These are phyloP conservation scores for Pseudogymnoascus sp. DNA, from an alignment of 2,329 filamentous ascomycete species.

Conservation along the genomic window DNA sequence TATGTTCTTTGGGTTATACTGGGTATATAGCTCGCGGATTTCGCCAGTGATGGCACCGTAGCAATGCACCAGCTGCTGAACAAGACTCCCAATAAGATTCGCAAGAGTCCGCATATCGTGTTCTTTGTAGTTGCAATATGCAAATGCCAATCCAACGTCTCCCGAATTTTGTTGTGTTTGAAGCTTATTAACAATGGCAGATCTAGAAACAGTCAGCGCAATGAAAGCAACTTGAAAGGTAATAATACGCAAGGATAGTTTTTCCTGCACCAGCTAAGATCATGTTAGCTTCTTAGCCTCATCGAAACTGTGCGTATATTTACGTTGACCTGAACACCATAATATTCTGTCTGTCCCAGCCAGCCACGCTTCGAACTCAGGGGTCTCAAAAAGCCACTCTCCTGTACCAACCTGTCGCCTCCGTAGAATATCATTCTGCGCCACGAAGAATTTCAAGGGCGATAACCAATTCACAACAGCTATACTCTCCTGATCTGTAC, in stretches of 20 bases:
- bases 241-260: neutral
- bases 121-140: constrained; percentile 32
- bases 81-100: constrained; percentile 18
- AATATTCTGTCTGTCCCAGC: neutral
- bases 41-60: neutral
- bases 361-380: neutral
- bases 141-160: constrained; percentile 26
- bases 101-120: constrained; percentile 22
- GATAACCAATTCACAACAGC: neutral
- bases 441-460: neutral
- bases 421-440: neutral
- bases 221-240: neutral
- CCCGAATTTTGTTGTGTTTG: neutral
- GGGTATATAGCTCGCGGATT: neutral
- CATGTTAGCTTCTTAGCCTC: neutral
- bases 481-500: neutral
- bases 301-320: neutral
- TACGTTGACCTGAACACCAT: neutral
- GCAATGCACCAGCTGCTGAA: constrained; percentile 24
- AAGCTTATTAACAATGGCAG: constrained; percentile 11
- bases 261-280: neutral
- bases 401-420: neutral
- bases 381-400: neutral
- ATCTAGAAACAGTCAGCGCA: neutral
- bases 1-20: neutral